Evolutionary conservation across 805 yeast species (phyloP).

Genomic region (Candida schatavii): DNA sequence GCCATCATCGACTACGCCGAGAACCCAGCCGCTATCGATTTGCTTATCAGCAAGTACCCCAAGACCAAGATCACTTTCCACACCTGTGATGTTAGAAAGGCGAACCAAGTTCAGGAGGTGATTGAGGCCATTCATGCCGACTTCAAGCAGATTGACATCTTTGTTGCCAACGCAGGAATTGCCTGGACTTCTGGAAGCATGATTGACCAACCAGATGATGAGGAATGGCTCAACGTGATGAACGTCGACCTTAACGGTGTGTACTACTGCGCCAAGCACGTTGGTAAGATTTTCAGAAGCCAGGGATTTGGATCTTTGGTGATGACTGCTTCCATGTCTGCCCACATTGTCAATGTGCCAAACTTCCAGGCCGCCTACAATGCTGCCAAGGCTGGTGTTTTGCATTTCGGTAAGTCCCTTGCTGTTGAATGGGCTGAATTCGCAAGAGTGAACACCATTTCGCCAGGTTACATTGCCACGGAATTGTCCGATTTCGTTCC

Average conservation of each 20-base stretch:
- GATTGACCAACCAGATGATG: slow-evolving; percentile 40
- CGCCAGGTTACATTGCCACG: slow-evolving; percentile 85
- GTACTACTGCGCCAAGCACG: slow-evolving; percentile 72
- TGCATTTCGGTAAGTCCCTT: slow-evolving; percentile 71
- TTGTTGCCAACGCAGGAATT: slow-evolving; percentile 47
- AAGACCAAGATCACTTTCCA: slow-evolving; percentile 29
- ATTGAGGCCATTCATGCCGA: slow-evolving; percentile 28
- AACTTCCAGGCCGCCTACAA: slow-evolving; percentile 85
- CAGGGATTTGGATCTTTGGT: slow-evolving; percentile 78
- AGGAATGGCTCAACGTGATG: slow-evolving; percentile 70
- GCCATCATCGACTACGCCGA: slow-evolving; percentile 40
- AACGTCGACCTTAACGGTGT: slow-evolving; percentile 77
- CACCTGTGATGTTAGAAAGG: slow-evolving; percentile 39
- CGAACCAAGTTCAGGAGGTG: slow-evolving; percentile 33
- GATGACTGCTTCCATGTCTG: slow-evolving; percentile 88
- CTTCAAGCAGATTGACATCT: slow-evolving; percentile 39
- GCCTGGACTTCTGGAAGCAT: slow-evolving; percentile 46
- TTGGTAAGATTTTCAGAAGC: slow-evolving; percentile 69
- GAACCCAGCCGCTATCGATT: slow-evolving; percentile 24
- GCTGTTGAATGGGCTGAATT: slow-evolving; percentile 86
- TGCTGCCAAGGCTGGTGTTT: slow-evolving; percentile 80
- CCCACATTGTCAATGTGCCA: slow-evolving; percentile 82
- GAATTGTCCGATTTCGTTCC: slow-evolving; percentile 51
- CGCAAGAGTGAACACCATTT: slow-evolving; percentile 79
- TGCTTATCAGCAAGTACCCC: slow-evolving; percentile 28